Evolutionary conservation across 1,139 yeast genomes (phyloP).

Genomic region (Candida anutae): DNA sequence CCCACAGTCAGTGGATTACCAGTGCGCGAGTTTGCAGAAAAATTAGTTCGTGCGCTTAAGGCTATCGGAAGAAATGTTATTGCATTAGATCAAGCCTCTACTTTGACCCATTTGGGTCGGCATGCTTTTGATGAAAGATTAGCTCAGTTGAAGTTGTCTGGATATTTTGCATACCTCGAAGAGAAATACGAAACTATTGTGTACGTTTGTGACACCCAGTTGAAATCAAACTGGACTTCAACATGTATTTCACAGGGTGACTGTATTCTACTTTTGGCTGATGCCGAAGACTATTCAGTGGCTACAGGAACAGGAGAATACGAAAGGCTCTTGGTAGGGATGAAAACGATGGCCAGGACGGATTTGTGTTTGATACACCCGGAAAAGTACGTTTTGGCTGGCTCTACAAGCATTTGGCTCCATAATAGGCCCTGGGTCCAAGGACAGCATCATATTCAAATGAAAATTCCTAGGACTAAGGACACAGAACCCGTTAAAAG

Average conservation of each 20-base stretch:
- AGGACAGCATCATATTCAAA: slow-evolving; percentile 85
- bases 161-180: slow-evolving; percentile 85
- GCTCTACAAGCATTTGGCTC: slow-evolving; percentile 80
- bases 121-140: slow-evolving; percentile 84
- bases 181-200: slow-evolving; percentile 81
- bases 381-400: slow-evolving; percentile 75
- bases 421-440: slow-evolving; percentile 84
- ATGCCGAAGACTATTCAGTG: slow-evolving; percentile 53
- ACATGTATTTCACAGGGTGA: slow-evolving; percentile 95
- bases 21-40: slow-evolving; percentile 74
- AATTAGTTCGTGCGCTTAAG: slow-evolving; percentile 60
- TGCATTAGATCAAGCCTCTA: slow-evolving; percentile 74
- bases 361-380: slow-evolving; percentile 82
- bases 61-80: slow-evolving; percentile 69
- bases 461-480: slow-evolving; percentile 26
- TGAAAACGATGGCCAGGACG: slow-evolving; percentile 81
- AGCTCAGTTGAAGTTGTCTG: slow-evolving; percentile 77
- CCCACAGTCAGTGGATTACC: slow-evolving; percentile 81
- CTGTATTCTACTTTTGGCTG: slow-evolving; percentile 67
- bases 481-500: slow-evolving; percentile 10
- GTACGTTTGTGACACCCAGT: slow-evolving; percentile 80
- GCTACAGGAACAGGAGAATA: slow-evolving; percentile 77
- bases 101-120: slow-evolving; percentile 74
- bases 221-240: slow-evolving; percentile 82
- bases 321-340: slow-evolving; percentile 65